Evolutionary conservation across 495 filamentous ascomycete genomes (phyloP), one percentile per base, ranked within the genome.

Genomic region (Penicillium longicatenatum): DNA sequence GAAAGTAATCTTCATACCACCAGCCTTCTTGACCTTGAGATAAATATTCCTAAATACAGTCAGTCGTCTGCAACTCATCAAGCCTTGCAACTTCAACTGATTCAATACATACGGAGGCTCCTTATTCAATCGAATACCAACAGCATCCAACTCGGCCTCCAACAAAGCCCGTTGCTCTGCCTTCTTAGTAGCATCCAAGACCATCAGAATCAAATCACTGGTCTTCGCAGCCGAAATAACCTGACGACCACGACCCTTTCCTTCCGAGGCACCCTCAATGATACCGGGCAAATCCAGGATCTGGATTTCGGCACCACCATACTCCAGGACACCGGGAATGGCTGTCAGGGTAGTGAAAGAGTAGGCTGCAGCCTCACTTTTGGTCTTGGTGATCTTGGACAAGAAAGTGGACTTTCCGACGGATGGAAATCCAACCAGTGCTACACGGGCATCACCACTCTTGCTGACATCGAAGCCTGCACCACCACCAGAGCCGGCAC

Each of bases 211-310:
- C 62, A 99, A 74, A 72, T 99, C 95, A 77, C 92, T 97, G 14
- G 95, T 98, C 87, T 89, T 99, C 21, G 95, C 95, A n/a, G 95
- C 95, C 30, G 91, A 96, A 69, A 99, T 99, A 41, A 99, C 95
- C 71, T 99, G 95, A 52, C 94, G 79, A 46, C 94, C 94, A 83
- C 94, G 77, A 22, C 95, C 95, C 76, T 99, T 99, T 19, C 95
- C 95, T 72, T 99, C 95, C 0, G 92, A 78, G 35, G 95, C 95
- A 46, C 95, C 95, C 69, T 99, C 95, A 66, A 99, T 99, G 64
- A 99, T 99, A 79, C 95, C 95, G 0, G 95, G 95, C 56, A 99
- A 77, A 88, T 99, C 95, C 41, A 99, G 86, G 57, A 99, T 89
- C 73, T 99, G 95, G 57, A 99, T 97, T 74, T 99, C 95, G 2